phyloP scores from a whole-genome alignment of 2,329 filamentous ascomycete species.

The Macrophomina phaseolina region DNA sequence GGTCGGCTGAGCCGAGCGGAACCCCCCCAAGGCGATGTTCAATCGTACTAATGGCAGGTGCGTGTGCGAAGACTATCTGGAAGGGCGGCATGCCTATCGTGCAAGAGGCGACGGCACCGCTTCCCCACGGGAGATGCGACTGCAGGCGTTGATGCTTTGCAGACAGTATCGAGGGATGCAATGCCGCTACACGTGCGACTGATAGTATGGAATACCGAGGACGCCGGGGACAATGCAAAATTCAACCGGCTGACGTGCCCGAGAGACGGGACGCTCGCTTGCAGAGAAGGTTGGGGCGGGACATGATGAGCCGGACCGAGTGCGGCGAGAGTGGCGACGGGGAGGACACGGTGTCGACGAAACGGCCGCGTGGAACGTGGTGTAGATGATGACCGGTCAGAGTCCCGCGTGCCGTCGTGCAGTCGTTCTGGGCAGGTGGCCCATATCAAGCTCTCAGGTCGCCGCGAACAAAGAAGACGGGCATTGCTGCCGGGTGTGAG shows the following conservation, averaged over 20 bases:
- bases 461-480: not conserved
- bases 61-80: no score
- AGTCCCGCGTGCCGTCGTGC: not conserved
- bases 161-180: no score
- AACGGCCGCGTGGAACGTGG: not conserved
- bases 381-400: not conserved
- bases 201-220: no score
- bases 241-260: no score
- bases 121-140: no score
- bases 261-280: no score
- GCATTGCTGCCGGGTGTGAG: constrained; percentile 14
- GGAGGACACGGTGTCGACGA: not conserved
- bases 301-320: not conserved
- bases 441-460: not conserved
- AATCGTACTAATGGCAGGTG: not conserved
- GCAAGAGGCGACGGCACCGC: no score
- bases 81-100: no score
- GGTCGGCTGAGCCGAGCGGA: constrained; percentile 12
- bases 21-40: not conserved
- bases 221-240: no score
- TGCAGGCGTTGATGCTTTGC: no score
- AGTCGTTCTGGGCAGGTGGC: not conserved
- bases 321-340: not conserved
- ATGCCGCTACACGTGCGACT: no score
- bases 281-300: not conserved